Evolutionary conservation across 1,284 basidiomycete species (phyloP), one percentile per base, ranked within the genome.

Genomic region (Sporisorium scitamineum): DNA sequence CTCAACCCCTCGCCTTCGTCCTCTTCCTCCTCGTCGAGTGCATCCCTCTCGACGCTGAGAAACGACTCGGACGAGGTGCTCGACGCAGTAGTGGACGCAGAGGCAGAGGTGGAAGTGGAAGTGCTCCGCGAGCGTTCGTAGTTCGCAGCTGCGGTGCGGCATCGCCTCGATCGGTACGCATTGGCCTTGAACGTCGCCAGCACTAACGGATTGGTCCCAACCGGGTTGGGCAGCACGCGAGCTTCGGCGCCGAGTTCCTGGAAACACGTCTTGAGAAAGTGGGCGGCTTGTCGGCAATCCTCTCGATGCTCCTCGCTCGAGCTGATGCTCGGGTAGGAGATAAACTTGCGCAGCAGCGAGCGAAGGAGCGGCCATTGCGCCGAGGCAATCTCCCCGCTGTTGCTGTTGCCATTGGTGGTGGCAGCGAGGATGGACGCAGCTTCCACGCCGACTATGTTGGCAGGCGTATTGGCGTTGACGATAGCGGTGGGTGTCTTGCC

Each of bases 251-350:
- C 82, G 9, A 83, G 69, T 22, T 78, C 70, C 42, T 70, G 70
- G 31, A 84, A 79, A 32, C 69, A 76, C 2, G 65, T 48, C 45
- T 81, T 81, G 52, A 84, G 70, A 34, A 76, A 84, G 56, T 81
- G 80, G 1, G 82, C 82, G 4, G 79, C 78, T 61, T 83, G 82
- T 13, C 82, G 63, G 32, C 69, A 86, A 78, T 95, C 92, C 86
- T 98, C 96, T 27, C 90, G 89, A 81, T 92, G 90, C 2, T 87
- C 85, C 4, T 90, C 88, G 57, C 87, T 87, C 57, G 90, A 91
- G 79, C 93, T 94, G 57, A 98, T 89, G 59, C 94, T 95, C 2
- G 91, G 92, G 52, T 94, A 92, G 0, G 94, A 90, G 8, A 97
- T 89, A 71, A 99, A 94, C 81, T 92, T 93, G 3, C 92, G 90